Percentiles rank a stretch among this genome's conserved stretches.
phyloP scores from a whole-genome alignment of 2,329 filamentous ascomycete species.

The Phaeosphaeria sp. region DNA sequence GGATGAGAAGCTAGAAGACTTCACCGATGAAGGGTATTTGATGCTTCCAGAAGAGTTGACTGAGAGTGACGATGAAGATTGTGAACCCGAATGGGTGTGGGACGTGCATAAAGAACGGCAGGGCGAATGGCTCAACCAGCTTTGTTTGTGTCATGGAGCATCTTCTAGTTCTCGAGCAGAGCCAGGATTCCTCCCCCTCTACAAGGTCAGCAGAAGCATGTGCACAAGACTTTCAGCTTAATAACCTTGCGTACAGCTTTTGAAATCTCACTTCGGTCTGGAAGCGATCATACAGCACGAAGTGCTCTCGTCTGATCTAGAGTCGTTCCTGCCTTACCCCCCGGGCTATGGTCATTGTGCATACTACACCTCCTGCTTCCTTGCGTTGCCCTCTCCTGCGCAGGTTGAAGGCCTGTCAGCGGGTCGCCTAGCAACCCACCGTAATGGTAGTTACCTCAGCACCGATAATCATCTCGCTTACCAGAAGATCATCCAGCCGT shows the following conservation, averaged over 20 bases:
- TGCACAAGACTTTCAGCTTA: neutral
- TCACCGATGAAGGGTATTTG: neutral
- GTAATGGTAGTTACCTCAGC: neutral
- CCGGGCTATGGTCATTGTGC: neutral
- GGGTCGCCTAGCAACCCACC: neutral
- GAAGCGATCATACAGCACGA: conserved; percentile 10
- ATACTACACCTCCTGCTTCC: conserved; percentile 6
- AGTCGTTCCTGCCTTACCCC: neutral
- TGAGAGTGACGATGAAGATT: neutral
- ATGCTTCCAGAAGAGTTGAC: neutral
- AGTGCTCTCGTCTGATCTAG: neutral
- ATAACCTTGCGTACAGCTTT: neutral
- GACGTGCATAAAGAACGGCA: neutral
- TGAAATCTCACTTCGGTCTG: conserved; percentile 8
- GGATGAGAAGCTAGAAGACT: too few species aligned
- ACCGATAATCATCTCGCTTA: neutral
- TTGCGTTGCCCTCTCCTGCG: neutral
- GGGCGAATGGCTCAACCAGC: neutral
- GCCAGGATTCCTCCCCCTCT: neutral
- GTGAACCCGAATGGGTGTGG: neutral
- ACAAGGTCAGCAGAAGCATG: neutral
- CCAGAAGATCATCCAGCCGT: conserved; percentile 2
- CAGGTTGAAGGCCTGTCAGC: neutral
- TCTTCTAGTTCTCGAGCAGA: neutral
- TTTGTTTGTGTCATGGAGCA: neutral